Conservation (phyloP, 2,329 filamentous ascomycete genomes). For the Ceratocystis cacaofunesta region DNA sequence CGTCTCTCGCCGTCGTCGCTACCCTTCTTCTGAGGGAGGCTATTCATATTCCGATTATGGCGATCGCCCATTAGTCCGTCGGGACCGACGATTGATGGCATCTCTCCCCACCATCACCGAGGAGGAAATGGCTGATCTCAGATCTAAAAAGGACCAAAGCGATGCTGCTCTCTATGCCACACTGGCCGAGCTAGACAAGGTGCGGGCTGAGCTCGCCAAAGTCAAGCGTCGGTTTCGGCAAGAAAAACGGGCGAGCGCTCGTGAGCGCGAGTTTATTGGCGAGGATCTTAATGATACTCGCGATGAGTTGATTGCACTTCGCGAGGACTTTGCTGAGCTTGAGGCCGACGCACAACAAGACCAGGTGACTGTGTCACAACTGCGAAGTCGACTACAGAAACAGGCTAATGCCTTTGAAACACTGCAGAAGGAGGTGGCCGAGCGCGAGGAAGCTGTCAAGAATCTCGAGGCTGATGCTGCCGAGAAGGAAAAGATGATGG, state of each 20-base stretch:
- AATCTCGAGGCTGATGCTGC: conserved; percentile 10
- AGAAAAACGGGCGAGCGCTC: conserved; percentile 10
- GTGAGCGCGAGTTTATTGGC: conserved; percentile 54
- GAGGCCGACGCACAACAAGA: conserved; percentile 57
- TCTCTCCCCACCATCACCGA: conserved; percentile 8
- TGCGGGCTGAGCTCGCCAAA: conserved; percentile 25
- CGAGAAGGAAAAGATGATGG: conserved; percentile 13
- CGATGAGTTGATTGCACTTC: conserved; percentile 11
- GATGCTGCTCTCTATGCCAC: conserved; percentile 28
- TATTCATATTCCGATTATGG: not conserved
- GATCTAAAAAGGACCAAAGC: conserved; percentile 11
- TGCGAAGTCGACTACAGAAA: conserved; percentile 58
- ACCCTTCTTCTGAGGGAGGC: not conserved
- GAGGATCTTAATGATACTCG: conserved; percentile 56
- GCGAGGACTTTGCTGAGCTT: conserved; percentile 31
- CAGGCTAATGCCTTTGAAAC: conserved; percentile 73
- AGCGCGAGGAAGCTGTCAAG: conserved; percentile 59
- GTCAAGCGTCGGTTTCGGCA: conserved; percentile 11
- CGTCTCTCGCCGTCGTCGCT: not conserved
- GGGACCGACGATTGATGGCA: not conserved
- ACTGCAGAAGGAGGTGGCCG: conserved; percentile 78
- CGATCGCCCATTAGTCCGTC: not conserved
- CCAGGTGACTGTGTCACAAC: conserved; percentile 57
- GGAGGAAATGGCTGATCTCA: conserved; percentile 11
- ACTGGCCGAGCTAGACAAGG: conserved; percentile 66